These are phyloP conservation scores for Colletotrichum spaethianum DNA, from an alignment of 2,329 filamentous ascomycete species.

Conservation along the genomic window DNA sequence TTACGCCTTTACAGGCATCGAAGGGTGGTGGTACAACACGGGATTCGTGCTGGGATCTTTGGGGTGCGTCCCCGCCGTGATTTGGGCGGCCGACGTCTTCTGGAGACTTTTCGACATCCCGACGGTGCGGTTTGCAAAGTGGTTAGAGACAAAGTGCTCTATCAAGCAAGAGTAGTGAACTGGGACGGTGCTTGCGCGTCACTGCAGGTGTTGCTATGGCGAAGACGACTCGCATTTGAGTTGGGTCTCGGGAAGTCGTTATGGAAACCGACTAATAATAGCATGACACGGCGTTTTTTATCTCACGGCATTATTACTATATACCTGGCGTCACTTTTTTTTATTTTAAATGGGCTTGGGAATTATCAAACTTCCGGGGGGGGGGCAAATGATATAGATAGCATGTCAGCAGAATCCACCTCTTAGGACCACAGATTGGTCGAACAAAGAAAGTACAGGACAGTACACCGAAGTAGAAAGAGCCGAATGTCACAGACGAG, in stretches of 20 bases:
- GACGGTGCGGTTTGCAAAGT: constrained; percentile 69
- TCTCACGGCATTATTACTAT: constrained; percentile 34
- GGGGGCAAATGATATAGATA: constrained; percentile 15
- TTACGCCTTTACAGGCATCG: constrained; percentile 62
- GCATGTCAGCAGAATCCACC: constrained; percentile 30
- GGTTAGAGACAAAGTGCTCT: constrained; percentile 64
- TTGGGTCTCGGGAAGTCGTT: constrained; percentile 17
- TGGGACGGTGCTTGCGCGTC: constrained; percentile 9
- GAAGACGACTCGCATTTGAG: constrained; percentile 8
- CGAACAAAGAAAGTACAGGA: constrained; percentile 10
- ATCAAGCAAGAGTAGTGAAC: constrained; percentile 45
- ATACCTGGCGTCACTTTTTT: constrained; percentile 38
- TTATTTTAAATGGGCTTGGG: constrained; percentile 6
- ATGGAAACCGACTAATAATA: constrained; percentile 38
- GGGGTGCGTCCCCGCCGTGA: constrained; percentile 64
- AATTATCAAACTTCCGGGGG: constrained; percentile 6
- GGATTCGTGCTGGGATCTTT: constrained; percentile 63
- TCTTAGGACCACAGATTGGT: constrained; percentile 16
- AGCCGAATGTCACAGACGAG: neutral
- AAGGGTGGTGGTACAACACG: constrained; percentile 59
- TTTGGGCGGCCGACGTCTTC: constrained; percentile 71
- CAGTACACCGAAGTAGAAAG: neutral
- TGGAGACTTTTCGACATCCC: constrained; percentile 70
- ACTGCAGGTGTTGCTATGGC: constrained; percentile 13
- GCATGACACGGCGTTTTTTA: constrained; percentile 40